Evolutionary conservation across 2,329 filamentous ascomycete species (phyloP).

Genomic region (Neonectria sp.): DNA sequence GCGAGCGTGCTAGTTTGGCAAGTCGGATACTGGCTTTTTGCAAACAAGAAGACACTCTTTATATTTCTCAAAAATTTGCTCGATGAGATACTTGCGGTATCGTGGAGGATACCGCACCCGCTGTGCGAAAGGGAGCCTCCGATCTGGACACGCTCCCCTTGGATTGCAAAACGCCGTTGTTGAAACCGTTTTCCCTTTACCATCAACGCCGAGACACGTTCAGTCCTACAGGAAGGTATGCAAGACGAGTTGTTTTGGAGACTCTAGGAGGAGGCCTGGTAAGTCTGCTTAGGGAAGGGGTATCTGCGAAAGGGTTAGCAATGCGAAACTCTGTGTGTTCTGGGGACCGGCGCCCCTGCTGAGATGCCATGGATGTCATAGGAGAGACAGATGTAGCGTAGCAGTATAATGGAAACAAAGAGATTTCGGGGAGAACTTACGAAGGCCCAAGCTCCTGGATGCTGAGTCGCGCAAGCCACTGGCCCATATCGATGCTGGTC

Average conservation of each 20-base stretch:
- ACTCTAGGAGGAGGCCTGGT: constrained; percentile 65
- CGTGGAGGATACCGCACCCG: constrained; percentile 60
- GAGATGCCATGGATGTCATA: constrained; percentile 32
- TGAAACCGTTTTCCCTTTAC: constrained; percentile 65
- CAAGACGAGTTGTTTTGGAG: constrained; percentile 43
- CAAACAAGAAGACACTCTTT: constrained; percentile 46
- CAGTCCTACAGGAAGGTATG: constrained; percentile 44
- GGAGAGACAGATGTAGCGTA: constrained; percentile 38
- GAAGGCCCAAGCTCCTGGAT: constrained; percentile 96
- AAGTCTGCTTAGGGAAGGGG: constrained; percentile 87
- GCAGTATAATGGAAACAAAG: constrained; percentile 26
- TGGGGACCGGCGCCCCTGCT: constrained; percentile 32
- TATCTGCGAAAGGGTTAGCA: constrained; percentile 67
- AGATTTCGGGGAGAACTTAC: constrained; percentile 71
- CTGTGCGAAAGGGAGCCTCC: constrained; percentile 53
- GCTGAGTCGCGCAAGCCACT: constrained; percentile 95
- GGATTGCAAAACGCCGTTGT: constrained; percentile 65
- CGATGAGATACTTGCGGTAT: constrained; percentile 52
- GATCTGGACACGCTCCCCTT: constrained; percentile 48
- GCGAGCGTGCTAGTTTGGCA: constrained; percentile 25
- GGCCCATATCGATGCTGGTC: constrained; percentile 88
- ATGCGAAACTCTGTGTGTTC: constrained; percentile 24
- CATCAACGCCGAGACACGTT: constrained; percentile 60
- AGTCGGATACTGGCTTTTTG: constrained; percentile 36
- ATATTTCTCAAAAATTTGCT: constrained; percentile 48